Conservation (phyloP, 2,329 filamentous ascomycete species). For the Lasiodiplodia theobromae region DNA sequence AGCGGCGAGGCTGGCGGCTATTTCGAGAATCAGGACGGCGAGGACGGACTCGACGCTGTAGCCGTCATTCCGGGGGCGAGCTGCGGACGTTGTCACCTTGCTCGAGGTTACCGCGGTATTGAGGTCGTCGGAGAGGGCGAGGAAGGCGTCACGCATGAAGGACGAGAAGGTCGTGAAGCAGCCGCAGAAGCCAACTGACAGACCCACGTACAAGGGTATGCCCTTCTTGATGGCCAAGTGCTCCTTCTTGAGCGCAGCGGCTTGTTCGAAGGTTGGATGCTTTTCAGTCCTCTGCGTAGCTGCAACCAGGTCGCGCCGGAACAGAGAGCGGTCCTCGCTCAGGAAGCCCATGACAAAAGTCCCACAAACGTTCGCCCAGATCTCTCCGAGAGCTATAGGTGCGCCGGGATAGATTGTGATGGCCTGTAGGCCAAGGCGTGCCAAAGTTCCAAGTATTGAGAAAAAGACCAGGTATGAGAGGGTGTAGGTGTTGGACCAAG, state of each 20-base stretch:
- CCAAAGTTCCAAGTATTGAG: constrained; percentile 82
- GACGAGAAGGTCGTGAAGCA: constrained; percentile 90
- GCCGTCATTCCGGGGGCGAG: constrained; percentile 54
- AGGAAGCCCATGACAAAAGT: constrained; percentile 86
- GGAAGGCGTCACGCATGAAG: constrained; percentile 81
- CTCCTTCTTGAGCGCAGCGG: constrained; percentile 29
- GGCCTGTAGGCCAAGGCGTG: constrained; percentile 79
- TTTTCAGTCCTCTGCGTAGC: not conserved
- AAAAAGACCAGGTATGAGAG: constrained; percentile 86
- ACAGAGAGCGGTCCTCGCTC: constrained; percentile 77
- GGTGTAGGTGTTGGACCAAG: constrained; percentile 57
- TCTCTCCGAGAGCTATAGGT: constrained; percentile 75
- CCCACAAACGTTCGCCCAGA: constrained; percentile 90
- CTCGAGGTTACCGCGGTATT: constrained; percentile 53
- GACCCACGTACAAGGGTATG: constrained; percentile 84
- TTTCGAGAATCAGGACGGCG: constrained; percentile 75
- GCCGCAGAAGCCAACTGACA: constrained; percentile 87
- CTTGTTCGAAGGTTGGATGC: no score
- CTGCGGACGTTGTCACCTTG: constrained; percentile 39
- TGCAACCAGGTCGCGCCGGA: constrained; percentile 55
- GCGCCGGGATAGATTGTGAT: constrained; percentile 77
- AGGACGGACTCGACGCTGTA: constrained; percentile 84
- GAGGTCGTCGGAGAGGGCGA: constrained; percentile 79
- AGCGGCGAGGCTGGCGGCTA: constrained; percentile 74
- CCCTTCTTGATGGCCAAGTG: constrained; percentile 74